Evolutionary conservation across 2,329 filamentous ascomycete species (phyloP).

Genomic region (Zalaria obscura): DNA sequence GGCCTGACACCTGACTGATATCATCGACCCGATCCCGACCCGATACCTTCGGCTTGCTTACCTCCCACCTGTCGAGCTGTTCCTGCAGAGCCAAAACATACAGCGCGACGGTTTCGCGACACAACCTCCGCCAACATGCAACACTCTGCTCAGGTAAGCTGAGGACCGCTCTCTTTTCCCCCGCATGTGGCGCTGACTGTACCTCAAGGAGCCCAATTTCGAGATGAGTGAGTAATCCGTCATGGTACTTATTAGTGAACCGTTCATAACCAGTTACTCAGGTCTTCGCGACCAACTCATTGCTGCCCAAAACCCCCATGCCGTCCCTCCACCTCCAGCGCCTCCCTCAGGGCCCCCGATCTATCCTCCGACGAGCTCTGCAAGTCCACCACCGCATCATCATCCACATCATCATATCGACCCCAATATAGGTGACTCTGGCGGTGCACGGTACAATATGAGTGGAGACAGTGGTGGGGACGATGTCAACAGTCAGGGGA

Average conservation of each 20-base stretch:
- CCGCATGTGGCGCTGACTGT: neutral
- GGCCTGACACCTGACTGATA: too few relatives aligned
- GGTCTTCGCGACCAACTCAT: conserved; percentile 51
- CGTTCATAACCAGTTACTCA: conserved; percentile 13
- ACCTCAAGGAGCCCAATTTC: conserved; percentile 11
- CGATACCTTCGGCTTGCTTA: too few relatives aligned
- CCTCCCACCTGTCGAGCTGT: too few relatives aligned
- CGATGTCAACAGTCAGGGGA: conserved; percentile 37
- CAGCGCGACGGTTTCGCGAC: neutral
- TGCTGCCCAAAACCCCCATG: conserved; percentile 33
- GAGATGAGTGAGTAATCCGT: conserved; percentile 27
- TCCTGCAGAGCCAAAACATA: too few relatives aligned
- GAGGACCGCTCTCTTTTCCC: neutral
- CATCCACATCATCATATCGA: conserved; percentile 12
- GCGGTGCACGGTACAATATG: conserved; percentile 18
- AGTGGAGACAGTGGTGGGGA: conserved; percentile 32
- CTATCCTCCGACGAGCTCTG: conserved; percentile 24
- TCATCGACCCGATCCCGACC: too few relatives aligned
- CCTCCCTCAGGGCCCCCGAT: conserved; percentile 15
- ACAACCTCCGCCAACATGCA: neutral
- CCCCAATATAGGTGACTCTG: conserved; percentile 6
- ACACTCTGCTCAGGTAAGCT: neutral
- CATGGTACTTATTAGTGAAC: conserved; percentile 3
- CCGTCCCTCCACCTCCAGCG: conserved; percentile 21
- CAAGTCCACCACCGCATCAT: conserved; percentile 22